These are phyloP conservation scores for Xylariaceae sp. DNA, from an alignment of 2,329 filamentous ascomycete species.

Conservation along the genomic window DNA sequence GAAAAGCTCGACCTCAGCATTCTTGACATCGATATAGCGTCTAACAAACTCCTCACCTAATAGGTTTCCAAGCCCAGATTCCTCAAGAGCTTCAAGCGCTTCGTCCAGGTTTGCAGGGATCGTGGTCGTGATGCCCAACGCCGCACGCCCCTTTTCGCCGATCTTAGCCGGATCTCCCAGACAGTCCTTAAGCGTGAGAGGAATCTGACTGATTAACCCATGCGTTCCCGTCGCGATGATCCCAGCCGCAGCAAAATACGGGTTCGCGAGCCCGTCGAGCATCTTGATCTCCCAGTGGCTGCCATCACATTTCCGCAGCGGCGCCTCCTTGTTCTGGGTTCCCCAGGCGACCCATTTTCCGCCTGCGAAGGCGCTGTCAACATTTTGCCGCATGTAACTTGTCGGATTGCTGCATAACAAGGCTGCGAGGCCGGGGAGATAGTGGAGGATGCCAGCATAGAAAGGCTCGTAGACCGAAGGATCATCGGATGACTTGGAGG, in stretches of 20 bases:
- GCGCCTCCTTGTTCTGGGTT: conserved; percentile 73
- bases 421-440: conserved; percentile 63
- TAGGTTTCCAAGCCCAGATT: conserved; percentile 43
- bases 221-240: conserved; percentile 56
- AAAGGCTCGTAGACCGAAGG: conserved; percentile 57
- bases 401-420: conserved; percentile 63
- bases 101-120: conserved; percentile 53
- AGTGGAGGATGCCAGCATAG: conserved; percentile 66
- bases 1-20: conserved; percentile 51
- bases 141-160: conserved; percentile 41
- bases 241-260: conserved; percentile 65
- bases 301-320: conserved; percentile 61
- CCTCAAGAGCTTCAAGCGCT: conserved; percentile 49
- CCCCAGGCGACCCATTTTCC: conserved; percentile 78
- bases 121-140: conserved; percentile 50
- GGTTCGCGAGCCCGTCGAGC: conserved; percentile 76
- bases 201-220: no score
- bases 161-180: conserved; percentile 50
- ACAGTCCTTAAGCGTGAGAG: conserved; percentile 51
- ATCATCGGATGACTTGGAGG: conserved; percentile 38
- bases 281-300: conserved; percentile 77
- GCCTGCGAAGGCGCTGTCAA: conserved; percentile 71
- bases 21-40: conserved; percentile 57
- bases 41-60: conserved; percentile 50
- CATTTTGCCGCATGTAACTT: conserved; percentile 67